phyloP scores from a whole-genome alignment of 1,284 basidiomycete species.

The Ceratobasidium sp. region DNA sequence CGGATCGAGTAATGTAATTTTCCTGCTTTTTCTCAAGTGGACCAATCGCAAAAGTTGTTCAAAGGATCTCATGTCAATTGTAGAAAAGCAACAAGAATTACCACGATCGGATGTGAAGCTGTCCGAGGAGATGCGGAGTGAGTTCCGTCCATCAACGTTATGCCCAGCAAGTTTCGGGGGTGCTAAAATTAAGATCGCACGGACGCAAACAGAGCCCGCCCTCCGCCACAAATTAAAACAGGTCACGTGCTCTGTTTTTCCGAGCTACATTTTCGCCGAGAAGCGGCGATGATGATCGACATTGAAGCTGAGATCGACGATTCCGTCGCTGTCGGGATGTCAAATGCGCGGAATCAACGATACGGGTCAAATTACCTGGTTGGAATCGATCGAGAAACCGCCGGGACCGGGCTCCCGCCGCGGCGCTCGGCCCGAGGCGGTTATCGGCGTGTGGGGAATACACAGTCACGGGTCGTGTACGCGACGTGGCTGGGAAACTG shows the following conservation, averaged over 20 bases:
- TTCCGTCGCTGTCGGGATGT: slow-evolving; percentile 9
- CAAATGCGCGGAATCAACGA: background rate
- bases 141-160: too few relatives aligned
- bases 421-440: slow-evolving; percentile 20
- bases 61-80: too few relatives aligned
- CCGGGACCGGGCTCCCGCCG: background rate
- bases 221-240: slow-evolving; percentile 15
- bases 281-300: slow-evolving; percentile 44
- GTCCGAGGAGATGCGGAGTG: too few relatives aligned
- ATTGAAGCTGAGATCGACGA: slow-evolving; percentile 37
- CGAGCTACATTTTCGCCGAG: slow-evolving; percentile 7
- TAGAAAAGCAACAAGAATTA: too few relatives aligned
- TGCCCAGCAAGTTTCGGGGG: too few relatives aligned
- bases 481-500: background rate
- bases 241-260: slow-evolving; percentile 11
- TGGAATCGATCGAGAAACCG: too few relatives aligned
- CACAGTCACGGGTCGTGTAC: slow-evolving; percentile 2
- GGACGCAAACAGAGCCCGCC: slow-evolving; percentile 3
- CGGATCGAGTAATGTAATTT: too few relatives aligned
- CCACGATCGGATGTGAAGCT: too few relatives aligned
- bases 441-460: background rate
- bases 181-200: too few relatives aligned
- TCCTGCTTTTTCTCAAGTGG: too few relatives aligned
- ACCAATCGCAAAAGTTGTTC: too few relatives aligned
- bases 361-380: too few relatives aligned